Percentiles rank a stretch among this genome's conserved stretches.
These are phyloP conservation scores for Yamadazyma trypodendri DNA, from an alignment of 1,139 yeast species.

Conservation along the genomic window DNA sequence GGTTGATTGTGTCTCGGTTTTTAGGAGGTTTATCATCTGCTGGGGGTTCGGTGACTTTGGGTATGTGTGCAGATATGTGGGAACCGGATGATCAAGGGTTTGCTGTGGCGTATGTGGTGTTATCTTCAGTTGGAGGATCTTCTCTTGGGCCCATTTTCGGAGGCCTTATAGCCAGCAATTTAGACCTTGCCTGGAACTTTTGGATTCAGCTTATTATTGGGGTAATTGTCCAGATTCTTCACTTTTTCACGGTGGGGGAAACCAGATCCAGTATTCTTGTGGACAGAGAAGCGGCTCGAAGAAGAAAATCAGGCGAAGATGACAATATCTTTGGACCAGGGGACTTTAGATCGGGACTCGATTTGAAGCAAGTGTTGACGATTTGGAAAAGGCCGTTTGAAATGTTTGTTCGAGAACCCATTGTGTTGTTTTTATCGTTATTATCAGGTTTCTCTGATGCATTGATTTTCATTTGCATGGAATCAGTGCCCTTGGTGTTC, in stretches of 20 bases:
- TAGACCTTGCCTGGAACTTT: conserved; percentile 34
- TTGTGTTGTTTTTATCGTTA: conserved; percentile 34
- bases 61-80: conserved; percentile 41
- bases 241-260: conserved; percentile 31
- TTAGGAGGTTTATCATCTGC: conserved; percentile 32
- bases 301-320: conserved; percentile 29
- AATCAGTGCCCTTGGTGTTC: conserved; percentile 32
- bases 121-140: conserved; percentile 39
- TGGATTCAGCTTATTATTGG: conserved; percentile 41
- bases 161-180: conserved; percentile 27
- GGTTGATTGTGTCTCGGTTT: conserved; percentile 27
- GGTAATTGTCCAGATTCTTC: conserved; percentile 26
- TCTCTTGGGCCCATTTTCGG: conserved; percentile 38
- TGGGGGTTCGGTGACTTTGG: conserved; percentile 41
- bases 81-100: conserved; percentile 35
- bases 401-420: conserved; percentile 37
- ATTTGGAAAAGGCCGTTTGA: conserved; percentile 37
- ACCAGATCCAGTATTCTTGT: conserved; percentile 31
- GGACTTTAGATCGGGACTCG: conserved; percentile 19
- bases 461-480: conserved; percentile 37
- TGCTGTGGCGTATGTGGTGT: conserved; percentile 37
- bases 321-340: conserved; percentile 30
- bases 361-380: conserved; percentile 21
- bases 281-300: conserved; percentile 32
- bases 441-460: conserved; percentile 41